Evolutionary conservation across 805 yeast genomes (phyloP), one percentile per base, ranked within the genome.

Genomic region (Brettanomyces anomalus): DNA sequence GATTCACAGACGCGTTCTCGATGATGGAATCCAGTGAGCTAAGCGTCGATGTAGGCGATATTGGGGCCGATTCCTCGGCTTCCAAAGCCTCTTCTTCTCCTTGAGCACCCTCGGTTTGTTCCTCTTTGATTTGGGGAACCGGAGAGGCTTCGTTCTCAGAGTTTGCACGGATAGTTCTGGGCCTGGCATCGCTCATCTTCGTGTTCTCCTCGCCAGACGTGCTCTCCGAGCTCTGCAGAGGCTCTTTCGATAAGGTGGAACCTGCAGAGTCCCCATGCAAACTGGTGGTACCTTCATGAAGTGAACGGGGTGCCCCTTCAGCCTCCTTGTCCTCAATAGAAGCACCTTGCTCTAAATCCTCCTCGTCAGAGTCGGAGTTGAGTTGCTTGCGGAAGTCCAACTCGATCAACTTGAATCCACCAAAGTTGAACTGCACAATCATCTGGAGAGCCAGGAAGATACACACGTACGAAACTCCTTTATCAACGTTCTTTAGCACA

Each of bases 401-500:
- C 32, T 78, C 82, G 15, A 87, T 68, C 36, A 88, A 60, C 46
- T 79, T 70, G 60, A 80, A 81, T 43, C 85, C 74, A 1, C 96
- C 96, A 36, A 82, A 61, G 51, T 84, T 81, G 70, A 86, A 85
- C 62, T 83, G 77, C 52, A 72, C 58, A 33, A 85, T 66, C 36
- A 79, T 69, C 58, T 82, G 85, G 2, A 81, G 70, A 2, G 86
- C 81, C 37, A 82, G 65, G 51, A 83, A 84, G 34, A 88, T 80
- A 53, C 88, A 81, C n/a, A 85, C 81, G 61, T 83, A 85, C 0
- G 96, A 94, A 24, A 83, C 81, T 14, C 96, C 97, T 49, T 72
- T 71, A 42, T 76, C 70, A 24, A 86, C 85, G 15, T 66, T 52
- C 0, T 80, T 65, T 52, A 89, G 82, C 5, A 72, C 65, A 1